Base-by-base conservation (phyloP, 345 rosid genomes). In the Salix dunnii region DNA sequence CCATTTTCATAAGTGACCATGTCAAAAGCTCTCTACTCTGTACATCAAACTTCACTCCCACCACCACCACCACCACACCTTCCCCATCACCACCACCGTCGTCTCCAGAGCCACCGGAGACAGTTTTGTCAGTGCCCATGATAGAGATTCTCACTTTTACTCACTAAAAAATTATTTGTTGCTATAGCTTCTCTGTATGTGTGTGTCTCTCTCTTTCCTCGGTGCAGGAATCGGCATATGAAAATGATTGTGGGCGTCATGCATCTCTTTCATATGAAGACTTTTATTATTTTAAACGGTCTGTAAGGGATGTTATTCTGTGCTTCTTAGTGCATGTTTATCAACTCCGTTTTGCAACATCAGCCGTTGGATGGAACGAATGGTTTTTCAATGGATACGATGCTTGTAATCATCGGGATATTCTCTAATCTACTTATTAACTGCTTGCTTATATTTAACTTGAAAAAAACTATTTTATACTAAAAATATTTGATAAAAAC, bases 1-100 rank as follows among this genome's bases (percentile, higher is more conserved):
- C 90, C 46, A 88, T 89, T 84, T 91, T 93, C 77, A 95, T 94
- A 20, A 95, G 80, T 2, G 96, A 85, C 99, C 98, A 95, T 1
- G 98, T 91, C 61, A 95, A 87, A 83, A 93, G 85, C 77, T 93
- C 94, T 73, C 90, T 75, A 62, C 99, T 91, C 81, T 82, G 81
- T 17, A 78, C 88, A 64, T 95, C 97, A 14, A 94, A 86, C 77
- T 86, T 93, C 65, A 94, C 90, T 43, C 97, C 98, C 3, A 95
- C 97, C 16, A 91, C 86, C 78, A 91, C 86, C 78, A 95, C 83
- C 72, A 89, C 90, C 31, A 67, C 78, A 35, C 85, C 83, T 17
- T n/a, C n/a, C n/a, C 40, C 82, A 28, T 58, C 77, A 11, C 65
- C 71, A 0, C 42, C 75, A 33, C 68, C 84, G 63, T 58, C 62